Evolutionary conservation across 2,329 filamentous ascomycete genomes (phyloP), one percentile per base, ranked within the genome.

Genomic region (Sclerotinia glacialis): DNA sequence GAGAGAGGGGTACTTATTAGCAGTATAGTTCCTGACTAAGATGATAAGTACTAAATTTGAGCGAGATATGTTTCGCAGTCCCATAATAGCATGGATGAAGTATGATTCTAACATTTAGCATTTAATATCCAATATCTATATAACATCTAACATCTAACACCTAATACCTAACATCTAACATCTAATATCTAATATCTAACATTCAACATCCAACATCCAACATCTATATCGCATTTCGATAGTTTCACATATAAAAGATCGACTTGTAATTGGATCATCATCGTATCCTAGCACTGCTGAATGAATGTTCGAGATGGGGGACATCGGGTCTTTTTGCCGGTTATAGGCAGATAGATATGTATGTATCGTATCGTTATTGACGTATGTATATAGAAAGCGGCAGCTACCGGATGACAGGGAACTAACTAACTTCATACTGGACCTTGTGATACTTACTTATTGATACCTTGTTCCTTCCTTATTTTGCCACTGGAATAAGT

Each of bases 31-130:
- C 42, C 56, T 60, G 42, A 37, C 42, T 60, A 59, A 46, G 46
- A 46, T 6, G n/a, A n/a, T n/a, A n/a, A 42, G 31, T 62, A 47
- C 46, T 23, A 18, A 34, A 23, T 56, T 64, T 64, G 47, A 46
- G 61, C 23, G 21, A 64, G 23, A 34, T 21, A 64, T 64, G 49
- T 64, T 42, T 31, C 40, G n/a, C 62, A 64, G 62, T 44, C 21
- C 28, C 50, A 31, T n/a, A 21, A 11, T 14, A 28, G 28, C 42
- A 59, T 59, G 54, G 18, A 21, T n/a, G 18, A 31, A 21, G 5
- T 16, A 26, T 34, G 21, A 59, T 46, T n/a, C 55, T 26, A 40
- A 40, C 37, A 40, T 12, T 11, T 2, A 37, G 12, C 11, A 37
- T 40, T 12, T 40, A 14, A 40, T 12, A 40, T 14, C 37, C 5